Evolutionary conservation across 208 protist species (phyloP).

Genomic region (Zelonia costaricensis): DNA sequence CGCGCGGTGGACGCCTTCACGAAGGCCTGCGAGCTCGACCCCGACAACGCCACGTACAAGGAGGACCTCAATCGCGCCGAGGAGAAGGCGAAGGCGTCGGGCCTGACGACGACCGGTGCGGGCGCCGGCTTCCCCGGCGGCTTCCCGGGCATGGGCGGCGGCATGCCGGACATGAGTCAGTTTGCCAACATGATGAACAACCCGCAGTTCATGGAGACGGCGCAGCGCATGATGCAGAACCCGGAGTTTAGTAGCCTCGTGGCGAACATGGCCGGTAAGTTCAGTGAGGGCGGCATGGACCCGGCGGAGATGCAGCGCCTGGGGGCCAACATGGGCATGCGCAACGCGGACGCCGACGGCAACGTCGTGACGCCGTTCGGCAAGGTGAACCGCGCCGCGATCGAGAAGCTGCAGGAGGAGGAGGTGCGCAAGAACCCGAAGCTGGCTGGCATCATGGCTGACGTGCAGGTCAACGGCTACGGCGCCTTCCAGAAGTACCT

Average conservation of each 20-base stretch:
- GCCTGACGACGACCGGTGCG: slow-evolving; percentile 29
- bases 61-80: slow-evolving; percentile 88
- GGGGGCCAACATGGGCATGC: slow-evolving; percentile 37
- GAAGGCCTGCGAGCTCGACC: slow-evolving; percentile 92
- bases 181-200: slow-evolving; percentile 89
- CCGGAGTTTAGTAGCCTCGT: slow-evolving; percentile 88
- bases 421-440: slow-evolving; percentile 84
- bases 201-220: slow-evolving; percentile 91
- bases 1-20: slow-evolving; percentile 88
- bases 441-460: slow-evolving; percentile 77
- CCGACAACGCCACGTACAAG: slow-evolving; percentile 90
- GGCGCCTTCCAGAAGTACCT: slow-evolving; percentile 91
- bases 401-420: slow-evolving; percentile 76
- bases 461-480: slow-evolving; percentile 81
- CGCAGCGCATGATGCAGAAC: slow-evolving; percentile 90
- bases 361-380: slow-evolving; percentile 84
- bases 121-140: slow-evolving; percentile 29
- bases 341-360: slow-evolving; percentile 53
- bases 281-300: slow-evolving; percentile 52
- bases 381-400: slow-evolving; percentile 53
- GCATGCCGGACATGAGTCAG: slow-evolving; percentile 80
- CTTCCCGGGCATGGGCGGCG: slow-evolving; percentile 42
- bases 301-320: slow-evolving; percentile 55
- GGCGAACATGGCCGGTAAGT: slow-evolving; percentile 75
- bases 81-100: slow-evolving; percentile 65